Percentiles rank a stretch among this genome's conserved stretches.
Conservation (phyloP, 495 filamentous ascomycete species). For the Aspergillus cristatus region DNA sequence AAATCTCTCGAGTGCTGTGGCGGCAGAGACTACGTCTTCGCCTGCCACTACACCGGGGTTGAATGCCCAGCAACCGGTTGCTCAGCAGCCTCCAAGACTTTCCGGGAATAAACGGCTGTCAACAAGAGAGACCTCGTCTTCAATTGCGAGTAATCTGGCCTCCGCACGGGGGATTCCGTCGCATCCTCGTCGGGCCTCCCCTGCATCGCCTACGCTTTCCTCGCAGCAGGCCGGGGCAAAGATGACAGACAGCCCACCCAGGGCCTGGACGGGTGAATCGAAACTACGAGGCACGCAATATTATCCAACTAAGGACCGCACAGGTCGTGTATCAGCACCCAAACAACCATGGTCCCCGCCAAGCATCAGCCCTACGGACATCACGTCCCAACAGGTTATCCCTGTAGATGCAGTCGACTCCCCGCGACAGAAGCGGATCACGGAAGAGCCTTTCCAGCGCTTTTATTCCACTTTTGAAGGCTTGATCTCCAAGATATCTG, state of each 20-base stretch:
- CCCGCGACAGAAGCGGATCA: constrained; percentile 8
- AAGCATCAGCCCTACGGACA: constrained; percentile 23
- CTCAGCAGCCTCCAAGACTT: constrained; percentile 30
- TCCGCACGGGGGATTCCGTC: constrained; percentile 79
- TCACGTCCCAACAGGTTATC: constrained; percentile 27
- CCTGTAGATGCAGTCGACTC: constrained; percentile 16
- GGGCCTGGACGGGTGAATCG: constrained; percentile 30
- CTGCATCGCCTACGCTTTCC: constrained; percentile 58
- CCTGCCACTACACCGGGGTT: constrained; percentile 6
- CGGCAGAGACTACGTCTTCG: constrained; percentile 3
- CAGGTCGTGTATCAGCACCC: constrained; percentile 12
- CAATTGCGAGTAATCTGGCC: constrained; percentile 80
- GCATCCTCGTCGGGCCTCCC: constrained; percentile 51
- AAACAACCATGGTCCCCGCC: constrained; percentile 32
- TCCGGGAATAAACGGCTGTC: constrained; percentile 39
- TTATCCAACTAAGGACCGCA: constrained; percentile 16
- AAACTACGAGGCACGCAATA: constrained; percentile 19
- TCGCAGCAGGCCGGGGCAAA: constrained; percentile 68
- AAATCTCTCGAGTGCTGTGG: constrained; percentile 32
- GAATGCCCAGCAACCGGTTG: constrained; percentile 14
- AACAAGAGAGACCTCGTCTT: constrained; percentile 63
- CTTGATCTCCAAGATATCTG: constrained; percentile 74
- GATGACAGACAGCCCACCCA: constrained; percentile 48
- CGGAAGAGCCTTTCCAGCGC: constrained; percentile 74
- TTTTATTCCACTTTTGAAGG: constrained; percentile 87